A percentile compares a stretch with the other conserved stretches of the same genome.
These are phyloP conservation scores for Asterella californica DNA, from an alignment of 225 moss, liverwort and hornwort species.

Conservation along the genomic window DNA sequence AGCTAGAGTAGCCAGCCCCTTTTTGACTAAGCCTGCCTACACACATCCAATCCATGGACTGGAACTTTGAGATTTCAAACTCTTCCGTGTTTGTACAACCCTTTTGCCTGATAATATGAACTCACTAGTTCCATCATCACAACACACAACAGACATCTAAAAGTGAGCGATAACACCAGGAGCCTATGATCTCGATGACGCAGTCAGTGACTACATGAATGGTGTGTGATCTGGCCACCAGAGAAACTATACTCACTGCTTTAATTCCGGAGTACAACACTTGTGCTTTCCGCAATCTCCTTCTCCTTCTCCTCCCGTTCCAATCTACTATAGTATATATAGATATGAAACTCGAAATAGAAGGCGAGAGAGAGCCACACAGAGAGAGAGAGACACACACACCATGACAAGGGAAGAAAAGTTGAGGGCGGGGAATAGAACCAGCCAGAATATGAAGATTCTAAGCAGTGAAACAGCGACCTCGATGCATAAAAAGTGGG, in stretches of 20 bases:
- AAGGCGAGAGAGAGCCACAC: background rate
- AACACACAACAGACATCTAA: background rate
- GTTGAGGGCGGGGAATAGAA: background rate
- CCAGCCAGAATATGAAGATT: background rate
- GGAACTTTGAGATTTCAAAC: background rate
- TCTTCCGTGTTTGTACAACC: background rate
- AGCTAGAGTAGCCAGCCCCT: background rate
- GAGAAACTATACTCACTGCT: background rate
- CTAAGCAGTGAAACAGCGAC: background rate
- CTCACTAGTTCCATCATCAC: background rate
- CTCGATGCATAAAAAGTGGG: background rate
- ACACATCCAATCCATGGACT: background rate
- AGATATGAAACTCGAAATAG: background rate
- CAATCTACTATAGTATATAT: too few species aligned
- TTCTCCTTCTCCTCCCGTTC: too few species aligned
- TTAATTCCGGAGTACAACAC: background rate
- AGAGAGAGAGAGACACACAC: background rate
- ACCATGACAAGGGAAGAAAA: too few species aligned
- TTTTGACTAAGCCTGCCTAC: background rate
- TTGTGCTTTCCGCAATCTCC: background rate
- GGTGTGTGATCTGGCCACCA: background rate
- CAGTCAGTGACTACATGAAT: background rate
- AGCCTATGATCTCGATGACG: background rate
- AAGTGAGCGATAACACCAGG: background rate
- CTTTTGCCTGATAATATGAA: background rate